Percentiles rank a stretch among this genome's conserved stretches.
Evolutionary conservation across 805 yeast species (phyloP).

Genomic region (Kodamaea neixiangensis): DNA sequence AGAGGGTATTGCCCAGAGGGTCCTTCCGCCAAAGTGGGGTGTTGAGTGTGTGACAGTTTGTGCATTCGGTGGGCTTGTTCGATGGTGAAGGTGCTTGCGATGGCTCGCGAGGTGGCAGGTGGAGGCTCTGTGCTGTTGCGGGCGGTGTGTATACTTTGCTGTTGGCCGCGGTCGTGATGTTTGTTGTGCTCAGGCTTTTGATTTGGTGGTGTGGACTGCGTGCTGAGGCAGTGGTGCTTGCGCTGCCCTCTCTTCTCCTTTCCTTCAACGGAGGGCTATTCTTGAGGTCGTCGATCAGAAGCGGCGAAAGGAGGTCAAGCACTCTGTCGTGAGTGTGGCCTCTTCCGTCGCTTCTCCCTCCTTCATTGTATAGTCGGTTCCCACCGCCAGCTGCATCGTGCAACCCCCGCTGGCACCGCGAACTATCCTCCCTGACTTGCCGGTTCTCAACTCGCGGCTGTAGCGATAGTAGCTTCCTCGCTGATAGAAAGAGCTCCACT

Average conservation of each 20-base stretch:
- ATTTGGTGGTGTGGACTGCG: not conserved
- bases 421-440: conserved; percentile 35
- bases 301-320: conserved; percentile 42
- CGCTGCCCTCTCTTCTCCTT: not conserved
- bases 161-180: not conserved
- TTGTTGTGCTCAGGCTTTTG: conserved; percentile 1
- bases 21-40: conserved; percentile 67
- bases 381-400: conserved; percentile 1
- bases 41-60: conserved; percentile 58
- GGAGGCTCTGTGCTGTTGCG: conserved; percentile 8
- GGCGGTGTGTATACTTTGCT: conserved; percentile 19
- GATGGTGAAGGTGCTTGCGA: conserved; percentile 12
- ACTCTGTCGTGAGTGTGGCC: conserved; percentile 22
- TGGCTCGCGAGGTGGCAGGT: conserved; percentile 4
- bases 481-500: conserved; percentile 43
- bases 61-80: conserved; percentile 45
- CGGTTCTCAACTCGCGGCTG: conserved; percentile 44
- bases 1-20: conserved; percentile 57
- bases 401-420: conserved; percentile 24
- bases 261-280: conserved; percentile 15
- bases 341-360: conserved; percentile 1
- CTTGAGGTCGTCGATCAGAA: conserved; percentile 39
- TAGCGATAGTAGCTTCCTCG: conserved; percentile 38
- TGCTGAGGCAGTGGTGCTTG: not conserved
- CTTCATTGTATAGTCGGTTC: not conserved